phyloP scores from a whole-genome alignment of 257 asterid genomes.

The Prunella vulgaris region DNA sequence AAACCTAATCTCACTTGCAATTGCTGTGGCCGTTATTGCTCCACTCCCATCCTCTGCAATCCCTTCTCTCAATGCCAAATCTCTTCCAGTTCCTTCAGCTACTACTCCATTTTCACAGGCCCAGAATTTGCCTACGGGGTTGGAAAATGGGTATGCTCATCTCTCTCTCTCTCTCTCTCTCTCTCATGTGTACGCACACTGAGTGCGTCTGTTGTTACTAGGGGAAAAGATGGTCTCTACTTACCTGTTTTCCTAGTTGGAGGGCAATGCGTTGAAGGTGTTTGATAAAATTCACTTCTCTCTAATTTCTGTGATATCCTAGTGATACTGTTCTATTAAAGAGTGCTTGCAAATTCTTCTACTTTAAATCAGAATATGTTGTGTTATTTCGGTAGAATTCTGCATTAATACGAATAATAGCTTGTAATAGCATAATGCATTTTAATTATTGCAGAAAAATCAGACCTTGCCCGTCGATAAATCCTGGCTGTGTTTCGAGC shows the following conservation, averaged over 20 bases:
- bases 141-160: conserved; percentile 57
- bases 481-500: conserved; percentile 77
- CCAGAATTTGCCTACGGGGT: conserved; percentile 67
- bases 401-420: not conserved
- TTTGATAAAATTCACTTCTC: not conserved
- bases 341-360: not conserved
- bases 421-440: not conserved
- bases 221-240: not conserved
- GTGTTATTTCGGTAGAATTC: not conserved
- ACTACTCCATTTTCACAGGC: conserved; percentile 86
- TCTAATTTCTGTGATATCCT: not conserved
- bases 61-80: conserved; percentile 49
- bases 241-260: not conserved
- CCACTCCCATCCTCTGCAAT: conserved; percentile 76
- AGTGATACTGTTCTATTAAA: not conserved
- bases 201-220: not conserved
- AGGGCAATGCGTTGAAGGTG: not conserved
- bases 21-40: conserved; percentile 50
- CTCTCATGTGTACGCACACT: too few relatives aligned
- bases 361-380: not conserved
- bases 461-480: conserved; percentile 83
- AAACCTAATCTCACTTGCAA: conserved; percentile 51
- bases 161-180: not conserved
- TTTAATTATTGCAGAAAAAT: conserved; percentile 53
- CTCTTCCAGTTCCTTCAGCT: conserved; percentile 32